These are phyloP conservation scores for Coemansia sp. DNA, from an alignment of 192 early-diverging fungal genomes.

Conservation along the genomic window DNA sequence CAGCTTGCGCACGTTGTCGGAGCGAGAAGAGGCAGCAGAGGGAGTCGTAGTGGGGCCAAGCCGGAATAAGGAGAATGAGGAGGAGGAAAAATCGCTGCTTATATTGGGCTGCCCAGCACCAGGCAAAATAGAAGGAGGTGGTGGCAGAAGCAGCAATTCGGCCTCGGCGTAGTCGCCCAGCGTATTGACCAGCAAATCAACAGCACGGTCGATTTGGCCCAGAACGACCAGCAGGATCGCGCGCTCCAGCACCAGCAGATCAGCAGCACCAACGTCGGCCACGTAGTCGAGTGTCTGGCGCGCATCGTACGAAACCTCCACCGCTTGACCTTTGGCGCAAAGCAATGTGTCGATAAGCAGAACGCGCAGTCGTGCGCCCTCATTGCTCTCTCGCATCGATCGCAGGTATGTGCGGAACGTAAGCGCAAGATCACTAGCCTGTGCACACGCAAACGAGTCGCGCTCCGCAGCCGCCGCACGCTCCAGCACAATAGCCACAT, in stretches of 20 bases:
- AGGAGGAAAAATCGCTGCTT: too few relatives aligned
- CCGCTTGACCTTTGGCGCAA: neutral
- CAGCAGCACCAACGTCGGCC: constrained; percentile 12
- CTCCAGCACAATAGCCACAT: neutral
- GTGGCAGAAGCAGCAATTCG: constrained; percentile 34
- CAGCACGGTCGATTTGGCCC: constrained; percentile 14
- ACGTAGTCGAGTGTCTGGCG: constrained; percentile 20
- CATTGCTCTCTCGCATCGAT: neutral
- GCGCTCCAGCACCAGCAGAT: constrained; percentile 18
- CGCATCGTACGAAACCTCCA: constrained; percentile 17
- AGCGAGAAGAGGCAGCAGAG: too few relatives aligned
- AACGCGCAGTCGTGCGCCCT: constrained; percentile 17
- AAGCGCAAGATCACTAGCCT: constrained; percentile 35
- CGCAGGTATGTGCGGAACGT: constrained; percentile 28
- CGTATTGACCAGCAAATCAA: constrained; percentile 25
- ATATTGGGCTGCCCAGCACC: too few relatives aligned
- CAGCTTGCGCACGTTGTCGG: constrained; percentile 14
- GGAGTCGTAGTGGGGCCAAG: too few relatives aligned
- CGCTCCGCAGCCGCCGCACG: constrained; percentile 12
- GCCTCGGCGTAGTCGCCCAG: constrained; percentile 47
- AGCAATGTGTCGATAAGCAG: constrained; percentile 27
- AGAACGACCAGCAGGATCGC: constrained; percentile 36
- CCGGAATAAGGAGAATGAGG: too few relatives aligned
- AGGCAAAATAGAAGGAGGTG: neutral
- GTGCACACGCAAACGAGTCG: constrained; percentile 21